Evolutionary conservation across 2,329 filamentous ascomycete genomes (phyloP), one percentile per base, ranked within the genome.

Genomic region (Huntiella bhutanensis): DNA sequence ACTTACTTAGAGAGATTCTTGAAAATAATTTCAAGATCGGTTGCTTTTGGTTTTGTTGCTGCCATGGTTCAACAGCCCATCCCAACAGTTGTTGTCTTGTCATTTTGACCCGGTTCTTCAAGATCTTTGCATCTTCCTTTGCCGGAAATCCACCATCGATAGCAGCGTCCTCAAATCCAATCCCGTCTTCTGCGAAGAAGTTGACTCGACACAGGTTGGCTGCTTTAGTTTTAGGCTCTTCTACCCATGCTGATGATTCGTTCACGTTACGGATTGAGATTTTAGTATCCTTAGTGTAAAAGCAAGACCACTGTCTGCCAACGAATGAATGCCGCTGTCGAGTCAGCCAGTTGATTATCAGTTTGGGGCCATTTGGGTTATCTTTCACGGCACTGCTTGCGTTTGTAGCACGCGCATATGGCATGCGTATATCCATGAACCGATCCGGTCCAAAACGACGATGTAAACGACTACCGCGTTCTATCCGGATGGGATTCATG

Each of bases 371-470:
- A 4, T 44, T 37, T 8, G 38, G 47, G 17, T 5, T 13, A 15
- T 35, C 36, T 17, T 64, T 53, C 12, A 56, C 59, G 2, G 63
- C 48, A 0, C 51, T 43, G 0, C 60, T 57, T 0, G 55, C 53
- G 2, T 58, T 52, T 2, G 53, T 57, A 0, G 56, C 56, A 1
- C 54, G 58, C 0, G 65, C 60, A 0, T 62, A 62, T 0, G 74
- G 73, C 4, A 77, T 60, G 4, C 65, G 55, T 0, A 79, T 48
- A 45, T 77, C 71, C 1, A 79, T 50, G 40, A 77, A 77, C 0
- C 75, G 64, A 51, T 79, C 73, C 0, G 66, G 57, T 0, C 75
- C 73, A 51, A 75, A 76, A 4, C 66, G 67, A 10, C 75, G 66
- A 15, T 60, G 59, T 0, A 78, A 56, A 1, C 75, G 68, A 55